phyloP scores from a whole-genome alignment of 768 basidiomycete species.

The Auriscalpium microsporum region DNA sequence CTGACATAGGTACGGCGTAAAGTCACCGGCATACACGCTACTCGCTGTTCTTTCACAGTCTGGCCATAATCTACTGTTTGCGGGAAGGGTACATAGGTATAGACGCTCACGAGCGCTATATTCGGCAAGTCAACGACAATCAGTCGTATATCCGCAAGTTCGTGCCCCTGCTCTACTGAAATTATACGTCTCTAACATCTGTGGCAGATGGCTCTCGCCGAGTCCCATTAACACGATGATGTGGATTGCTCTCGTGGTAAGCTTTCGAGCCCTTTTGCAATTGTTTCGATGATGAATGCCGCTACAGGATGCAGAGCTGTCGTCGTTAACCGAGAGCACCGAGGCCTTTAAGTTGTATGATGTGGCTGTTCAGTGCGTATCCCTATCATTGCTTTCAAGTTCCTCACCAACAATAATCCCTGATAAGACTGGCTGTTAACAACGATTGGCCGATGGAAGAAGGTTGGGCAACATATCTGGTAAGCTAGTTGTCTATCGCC shows the following conservation, averaged over 20 bases:
- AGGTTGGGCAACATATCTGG: constrained; percentile 59
- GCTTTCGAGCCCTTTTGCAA: constrained; percentile 12
- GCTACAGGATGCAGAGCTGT: constrained; percentile 59
- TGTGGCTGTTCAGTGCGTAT: constrained; percentile 50
- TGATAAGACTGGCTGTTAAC: constrained; percentile 47
- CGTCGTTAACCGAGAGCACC: constrained; percentile 44
- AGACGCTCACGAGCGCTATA: constrained; percentile 31
- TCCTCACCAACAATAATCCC: background rate
- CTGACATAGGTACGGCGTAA: background rate
- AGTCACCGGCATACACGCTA: constrained; percentile 67
- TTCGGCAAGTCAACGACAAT: constrained; percentile 51
- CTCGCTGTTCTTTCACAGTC: constrained; percentile 59
- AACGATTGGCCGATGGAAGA: constrained; percentile 69
- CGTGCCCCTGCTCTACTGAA: constrained; percentile 6
- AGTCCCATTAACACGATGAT: constrained; percentile 61
- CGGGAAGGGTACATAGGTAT: constrained; percentile 34
- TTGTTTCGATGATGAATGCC: background rate
- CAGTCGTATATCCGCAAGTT: constrained; percentile 55
- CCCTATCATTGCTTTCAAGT: background rate
- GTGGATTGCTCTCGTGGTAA: constrained; percentile 62
- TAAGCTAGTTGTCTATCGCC: constrained; percentile 16
- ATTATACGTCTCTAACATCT: background rate
- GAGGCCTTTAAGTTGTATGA: constrained; percentile 64
- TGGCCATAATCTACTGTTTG: constrained; percentile 55
- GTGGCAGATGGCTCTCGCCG: constrained; percentile 54